Evolutionary conservation across 2,329 filamentous ascomycete genomes (phyloP).

Genomic region (Colletotrichum higginsianum): DNA sequence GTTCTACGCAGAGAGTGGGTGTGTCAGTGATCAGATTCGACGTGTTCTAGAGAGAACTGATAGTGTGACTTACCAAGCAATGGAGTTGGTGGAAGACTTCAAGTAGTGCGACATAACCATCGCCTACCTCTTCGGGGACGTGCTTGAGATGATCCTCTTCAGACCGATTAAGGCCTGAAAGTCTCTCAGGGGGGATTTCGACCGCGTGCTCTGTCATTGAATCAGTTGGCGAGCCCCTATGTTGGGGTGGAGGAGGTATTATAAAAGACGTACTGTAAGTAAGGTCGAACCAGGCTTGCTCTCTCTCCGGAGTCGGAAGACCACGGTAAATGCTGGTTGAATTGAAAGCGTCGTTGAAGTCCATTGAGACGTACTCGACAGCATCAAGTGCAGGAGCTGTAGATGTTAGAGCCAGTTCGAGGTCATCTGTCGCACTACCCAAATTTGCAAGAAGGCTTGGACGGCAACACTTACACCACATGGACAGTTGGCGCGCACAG

Average conservation of each 20-base stretch:
- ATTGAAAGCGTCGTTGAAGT: slow-evolving; percentile 23
- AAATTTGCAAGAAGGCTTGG: neutral
- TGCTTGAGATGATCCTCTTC: slow-evolving; percentile 14
- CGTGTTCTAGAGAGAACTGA: no score
- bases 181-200: slow-evolving; percentile 18
- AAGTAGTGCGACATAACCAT: slow-evolving; percentile 35
- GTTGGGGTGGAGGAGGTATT: neutral
- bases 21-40: neutral
- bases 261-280: slow-evolving; percentile 5
- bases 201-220: slow-evolving; percentile 8
- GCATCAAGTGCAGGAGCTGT: slow-evolving; percentile 31
- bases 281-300: slow-evolving; percentile 26
- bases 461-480: slow-evolving; percentile 29
- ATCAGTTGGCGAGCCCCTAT: neutral
- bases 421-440: neutral
- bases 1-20: slow-evolving; percentile 16
- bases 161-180: slow-evolving; percentile 20
- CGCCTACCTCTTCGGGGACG: slow-evolving; percentile 16
- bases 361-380: slow-evolving; percentile 22
- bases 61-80: slow-evolving; percentile 33
- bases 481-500: slow-evolving; percentile 21
- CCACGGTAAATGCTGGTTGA: slow-evolving; percentile 32
- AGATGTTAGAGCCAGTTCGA: neutral
- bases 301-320: slow-evolving; percentile 22
- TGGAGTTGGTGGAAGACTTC: slow-evolving; percentile 43